These are phyloP conservation scores for Chaetomiaceae sp. DNA, from an alignment of 2,329 filamentous ascomycete genomes.

Conservation along the genomic window DNA sequence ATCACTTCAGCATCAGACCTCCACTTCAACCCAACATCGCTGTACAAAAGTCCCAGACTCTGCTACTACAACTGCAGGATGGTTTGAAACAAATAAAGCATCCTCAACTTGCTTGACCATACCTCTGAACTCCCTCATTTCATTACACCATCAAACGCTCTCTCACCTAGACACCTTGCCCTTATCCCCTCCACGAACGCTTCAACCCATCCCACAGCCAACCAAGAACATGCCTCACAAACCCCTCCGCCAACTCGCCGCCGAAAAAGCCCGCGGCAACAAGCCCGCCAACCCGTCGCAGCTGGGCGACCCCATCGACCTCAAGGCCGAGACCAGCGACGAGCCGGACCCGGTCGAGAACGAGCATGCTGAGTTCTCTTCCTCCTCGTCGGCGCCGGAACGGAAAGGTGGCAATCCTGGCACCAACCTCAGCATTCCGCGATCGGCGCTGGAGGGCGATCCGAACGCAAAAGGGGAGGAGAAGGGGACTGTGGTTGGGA, in stretches of 20 bases:
- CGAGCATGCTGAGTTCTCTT: neutral
- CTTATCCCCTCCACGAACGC: too few relatives aligned
- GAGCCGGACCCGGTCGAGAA: slow-evolving; percentile 2
- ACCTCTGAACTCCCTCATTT: too few relatives aligned
- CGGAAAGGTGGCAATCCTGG: neutral
- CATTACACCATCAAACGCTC: too few relatives aligned
- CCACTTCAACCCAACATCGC: too few relatives aligned
- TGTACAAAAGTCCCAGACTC: too few relatives aligned
- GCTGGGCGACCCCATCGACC: slow-evolving; percentile 26
- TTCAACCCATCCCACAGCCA: too few relatives aligned
- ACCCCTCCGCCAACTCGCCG: slow-evolving; percentile 24
- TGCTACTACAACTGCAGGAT: too few relatives aligned
- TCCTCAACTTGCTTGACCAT: too few relatives aligned
- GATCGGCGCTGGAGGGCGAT: neutral
- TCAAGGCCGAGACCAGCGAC: slow-evolving; percentile 24
- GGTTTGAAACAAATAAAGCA: too few relatives aligned
- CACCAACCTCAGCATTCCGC: neutral
- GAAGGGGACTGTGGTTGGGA: neutral
- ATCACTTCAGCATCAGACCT: too few relatives aligned
- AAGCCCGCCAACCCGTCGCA: slow-evolving; percentile 24
- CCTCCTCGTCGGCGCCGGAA: neutral
- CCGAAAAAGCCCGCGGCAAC: slow-evolving; percentile 24
- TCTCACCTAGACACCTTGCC: too few relatives aligned
- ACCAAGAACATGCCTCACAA: slow-evolving; percentile 13
- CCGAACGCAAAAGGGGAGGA: neutral